Conservation (phyloP, 2,329 filamentous ascomycete genomes). For the Epichloe sp. region DNA sequence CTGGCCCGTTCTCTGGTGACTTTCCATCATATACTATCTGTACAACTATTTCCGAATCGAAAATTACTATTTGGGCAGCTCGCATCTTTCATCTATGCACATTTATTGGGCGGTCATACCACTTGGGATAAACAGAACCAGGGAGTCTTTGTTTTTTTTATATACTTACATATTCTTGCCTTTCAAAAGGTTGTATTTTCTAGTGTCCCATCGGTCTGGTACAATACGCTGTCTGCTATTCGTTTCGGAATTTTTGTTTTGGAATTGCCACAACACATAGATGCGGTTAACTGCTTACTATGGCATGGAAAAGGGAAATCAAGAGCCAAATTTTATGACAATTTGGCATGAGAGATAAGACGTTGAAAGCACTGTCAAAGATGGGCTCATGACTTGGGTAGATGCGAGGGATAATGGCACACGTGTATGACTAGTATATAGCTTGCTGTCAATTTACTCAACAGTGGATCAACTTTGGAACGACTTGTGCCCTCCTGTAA, state of each 20-base stretch:
- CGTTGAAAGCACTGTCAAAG: background rate
- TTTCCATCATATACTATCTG: background rate
- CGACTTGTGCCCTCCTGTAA: no score
- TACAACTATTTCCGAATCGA: background rate
- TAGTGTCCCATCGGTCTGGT: no score
- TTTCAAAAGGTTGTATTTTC: no score
- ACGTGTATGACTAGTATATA: background rate
- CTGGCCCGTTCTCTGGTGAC: background rate
- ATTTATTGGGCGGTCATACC: constrained; percentile 17
- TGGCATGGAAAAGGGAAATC: background rate
- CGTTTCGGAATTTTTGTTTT: no score
- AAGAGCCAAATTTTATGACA: background rate
- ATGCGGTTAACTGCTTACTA: background rate
- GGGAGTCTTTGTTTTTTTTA: constrained; percentile 3
- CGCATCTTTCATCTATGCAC: constrained; percentile 2
- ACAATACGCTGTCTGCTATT: no score
- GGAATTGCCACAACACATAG: no score
- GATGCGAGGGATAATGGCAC: background rate
- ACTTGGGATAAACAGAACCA: constrained; percentile 17
- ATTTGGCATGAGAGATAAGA: background rate
- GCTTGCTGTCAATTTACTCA: background rate
- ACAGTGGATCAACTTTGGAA: background rate
- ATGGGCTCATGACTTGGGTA: background rate
- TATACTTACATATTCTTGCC: background rate
- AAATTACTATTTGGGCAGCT: background rate